Conservation (phyloP, 1,284 basidiomycete genomes). For the Ganoderma leucocontextum region DNA sequence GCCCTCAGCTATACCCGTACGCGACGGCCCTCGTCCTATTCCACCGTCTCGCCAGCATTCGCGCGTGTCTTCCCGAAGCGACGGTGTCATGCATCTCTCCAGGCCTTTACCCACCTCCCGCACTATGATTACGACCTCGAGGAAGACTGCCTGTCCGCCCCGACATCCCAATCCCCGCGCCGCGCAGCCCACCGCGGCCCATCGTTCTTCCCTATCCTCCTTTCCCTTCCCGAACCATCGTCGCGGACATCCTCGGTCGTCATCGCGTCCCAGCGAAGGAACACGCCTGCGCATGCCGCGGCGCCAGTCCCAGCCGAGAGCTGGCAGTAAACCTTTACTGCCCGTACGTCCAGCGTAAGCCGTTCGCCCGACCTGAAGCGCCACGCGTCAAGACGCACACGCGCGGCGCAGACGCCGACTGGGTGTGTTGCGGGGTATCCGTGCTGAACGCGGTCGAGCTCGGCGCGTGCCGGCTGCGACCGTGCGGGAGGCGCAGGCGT, state of each 20-base stretch:
- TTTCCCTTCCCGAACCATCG: neutral
- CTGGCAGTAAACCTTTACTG: conserved; percentile 22
- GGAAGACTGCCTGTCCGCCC: neutral
- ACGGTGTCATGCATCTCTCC: no score
- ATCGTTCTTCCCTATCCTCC: neutral
- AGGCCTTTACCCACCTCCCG: no score
- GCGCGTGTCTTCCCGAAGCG: no score
- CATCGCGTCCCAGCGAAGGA: neutral
- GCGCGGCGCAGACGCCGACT: conserved; percentile 42
- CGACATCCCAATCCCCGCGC: neutral
- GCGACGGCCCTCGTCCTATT: no score
- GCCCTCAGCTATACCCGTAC: no score
- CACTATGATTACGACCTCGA: neutral
- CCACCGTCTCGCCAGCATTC: no score
- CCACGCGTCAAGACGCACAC: conserved; percentile 59
- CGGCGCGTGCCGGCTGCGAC: conserved; percentile 20
- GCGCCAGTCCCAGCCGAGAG: neutral
- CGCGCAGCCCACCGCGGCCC: neutral
- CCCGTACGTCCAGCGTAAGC: conserved; percentile 42
- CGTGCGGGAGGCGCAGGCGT: conserved; percentile 41
- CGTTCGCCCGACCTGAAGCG: conserved; percentile 61
- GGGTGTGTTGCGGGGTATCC: conserved; percentile 52
- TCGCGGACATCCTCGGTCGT: neutral
- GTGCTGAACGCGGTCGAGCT: conserved; percentile 45
- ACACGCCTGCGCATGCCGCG: neutral